phyloP scores from a whole-genome alignment of 495 filamentous ascomycete species.

The Viridothelium virens region DNA sequence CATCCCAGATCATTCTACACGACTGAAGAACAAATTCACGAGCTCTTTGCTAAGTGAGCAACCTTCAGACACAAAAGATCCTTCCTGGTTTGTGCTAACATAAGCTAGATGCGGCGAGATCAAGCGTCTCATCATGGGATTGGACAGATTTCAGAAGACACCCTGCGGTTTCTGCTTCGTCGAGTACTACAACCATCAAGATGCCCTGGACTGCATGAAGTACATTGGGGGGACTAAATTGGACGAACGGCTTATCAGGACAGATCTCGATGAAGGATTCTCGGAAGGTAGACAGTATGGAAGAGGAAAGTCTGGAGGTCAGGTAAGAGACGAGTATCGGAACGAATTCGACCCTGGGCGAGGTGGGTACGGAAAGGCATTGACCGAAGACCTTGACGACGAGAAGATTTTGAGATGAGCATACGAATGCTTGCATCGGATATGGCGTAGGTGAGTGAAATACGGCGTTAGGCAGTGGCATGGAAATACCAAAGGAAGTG shows the following conservation, averaged over 20 bases:
- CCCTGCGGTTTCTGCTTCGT: slow-evolving; percentile 99
- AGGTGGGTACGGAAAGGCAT: slow-evolving; percentile 62
- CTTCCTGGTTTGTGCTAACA: background rate
- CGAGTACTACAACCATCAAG: slow-evolving; percentile 95
- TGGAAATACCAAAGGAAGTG: background rate
- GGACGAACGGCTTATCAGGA: slow-evolving; percentile 91
- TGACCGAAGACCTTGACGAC: slow-evolving; percentile 26
- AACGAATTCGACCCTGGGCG: slow-evolving; percentile 93
- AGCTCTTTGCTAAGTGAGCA: slow-evolving; percentile 78
- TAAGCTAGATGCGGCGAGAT: slow-evolving; percentile 75
- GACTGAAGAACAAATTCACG: slow-evolving; percentile 97
- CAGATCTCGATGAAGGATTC: slow-evolving; percentile 95
- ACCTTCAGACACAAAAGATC: background rate
- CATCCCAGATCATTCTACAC: slow-evolving; percentile 88
- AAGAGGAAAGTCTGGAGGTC: slow-evolving; percentile 84
- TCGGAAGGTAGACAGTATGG: slow-evolving; percentile 91
- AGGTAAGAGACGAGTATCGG: slow-evolving; percentile 95
- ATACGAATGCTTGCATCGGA: background rate
- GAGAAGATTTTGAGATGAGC: slow-evolving; percentile 11
- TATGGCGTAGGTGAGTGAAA: background rate
- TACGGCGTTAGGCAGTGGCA: background rate
- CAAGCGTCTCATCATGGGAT: slow-evolving; percentile 95
- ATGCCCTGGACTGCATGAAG: slow-evolving; percentile 95
- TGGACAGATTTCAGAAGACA: slow-evolving; percentile 93
- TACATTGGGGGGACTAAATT: slow-evolving; percentile 98